phyloP scores from a whole-genome alignment of 2,329 filamentous ascomycete genomes.

The Penicillium sp. region DNA sequence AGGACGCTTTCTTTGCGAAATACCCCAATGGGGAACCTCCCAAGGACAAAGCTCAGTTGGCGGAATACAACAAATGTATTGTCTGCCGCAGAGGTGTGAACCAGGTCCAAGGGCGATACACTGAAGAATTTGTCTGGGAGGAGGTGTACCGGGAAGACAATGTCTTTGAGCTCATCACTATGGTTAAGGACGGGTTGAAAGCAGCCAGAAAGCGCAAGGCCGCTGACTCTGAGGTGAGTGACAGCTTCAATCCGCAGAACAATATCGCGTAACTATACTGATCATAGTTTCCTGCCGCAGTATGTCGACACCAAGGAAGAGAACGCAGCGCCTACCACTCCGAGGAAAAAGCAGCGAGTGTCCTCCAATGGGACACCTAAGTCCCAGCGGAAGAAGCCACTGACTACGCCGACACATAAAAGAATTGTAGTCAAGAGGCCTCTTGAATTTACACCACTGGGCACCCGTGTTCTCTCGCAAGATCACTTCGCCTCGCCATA shows the following conservation, averaged over 20 bases:
- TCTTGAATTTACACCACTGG: conserved; percentile 93
- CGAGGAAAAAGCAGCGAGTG: conserved; percentile 57
- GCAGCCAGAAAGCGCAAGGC: conserved; percentile 59
- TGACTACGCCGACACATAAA: conserved; percentile 65
- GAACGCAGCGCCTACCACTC: conserved; percentile 47
- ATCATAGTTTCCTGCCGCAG: conserved; percentile 21
- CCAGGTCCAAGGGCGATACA: conserved; percentile 84
- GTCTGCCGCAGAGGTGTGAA: conserved; percentile 88
- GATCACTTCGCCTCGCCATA: conserved; percentile 78
- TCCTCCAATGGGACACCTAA: conserved; percentile 46
- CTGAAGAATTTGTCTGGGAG: conserved; percentile 89
- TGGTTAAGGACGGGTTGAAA: conserved; percentile 66
- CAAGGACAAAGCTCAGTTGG: conserved; percentile 57
- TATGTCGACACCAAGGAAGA: conserved; percentile 43
- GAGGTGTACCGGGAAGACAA: conserved; percentile 70
- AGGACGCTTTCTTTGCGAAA: conserved; percentile 62
- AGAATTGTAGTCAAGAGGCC: conserved; percentile 77
- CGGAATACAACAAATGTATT: conserved; percentile 81
- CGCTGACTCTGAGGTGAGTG: conserved; percentile 39
- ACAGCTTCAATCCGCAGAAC: not conserved
- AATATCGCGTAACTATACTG: not conserved
- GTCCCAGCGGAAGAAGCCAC: conserved; percentile 42
- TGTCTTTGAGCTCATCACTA: conserved; percentile 63
- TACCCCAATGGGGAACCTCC: conserved; percentile 77
- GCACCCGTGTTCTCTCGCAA: conserved; percentile 78